Evolutionary conservation across 176 grass and related monocot species (phyloP).

Genomic region (Elaeis guineensis): DNA sequence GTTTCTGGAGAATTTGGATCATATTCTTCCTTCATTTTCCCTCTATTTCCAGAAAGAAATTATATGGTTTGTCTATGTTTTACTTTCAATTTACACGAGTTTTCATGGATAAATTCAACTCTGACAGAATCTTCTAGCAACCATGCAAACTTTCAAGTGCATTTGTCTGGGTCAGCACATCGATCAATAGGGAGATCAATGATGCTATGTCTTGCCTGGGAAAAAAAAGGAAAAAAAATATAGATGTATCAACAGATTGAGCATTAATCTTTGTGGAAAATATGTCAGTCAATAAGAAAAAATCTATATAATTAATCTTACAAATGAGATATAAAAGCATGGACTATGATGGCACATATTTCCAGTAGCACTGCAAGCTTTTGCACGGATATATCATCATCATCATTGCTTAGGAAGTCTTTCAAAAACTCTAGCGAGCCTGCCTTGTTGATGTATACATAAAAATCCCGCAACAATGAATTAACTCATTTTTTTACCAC

Average conservation of each 20-base stretch:
- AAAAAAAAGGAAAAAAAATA: conserved; percentile 9
- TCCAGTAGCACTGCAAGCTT: conserved; percentile 91
- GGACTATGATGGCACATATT: conserved; percentile 86
- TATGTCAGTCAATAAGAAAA: neutral
- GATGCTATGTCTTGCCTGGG: conserved; percentile 48
- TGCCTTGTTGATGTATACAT: conserved; percentile 63
- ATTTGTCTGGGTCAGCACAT: conserved; percentile 79
- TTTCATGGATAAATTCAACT: too few species aligned
- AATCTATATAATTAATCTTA: conserved; percentile 30
- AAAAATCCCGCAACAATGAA: conserved; percentile 52
- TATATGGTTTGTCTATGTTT: too few species aligned
- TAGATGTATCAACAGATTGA: too few species aligned
- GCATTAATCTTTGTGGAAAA: too few species aligned
- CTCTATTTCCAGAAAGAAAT: too few species aligned
- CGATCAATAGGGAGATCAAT: conserved; percentile 84
- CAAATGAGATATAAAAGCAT: conserved; percentile 75
- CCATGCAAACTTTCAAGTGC: conserved; percentile 83
- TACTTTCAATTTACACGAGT: too few species aligned
- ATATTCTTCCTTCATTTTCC: too few species aligned
- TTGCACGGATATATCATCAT: conserved; percentile 85
- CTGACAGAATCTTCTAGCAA: conserved; percentile 50
- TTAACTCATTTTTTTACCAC: too few species aligned
- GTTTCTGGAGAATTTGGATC: too few species aligned
- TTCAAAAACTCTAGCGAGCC: conserved; percentile 48
- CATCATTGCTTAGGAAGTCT: conserved; percentile 48